These are phyloP conservation scores for Stenogyne calaminthoides DNA, from an alignment of 305 asterid genomes.

Conservation along the genomic window DNA sequence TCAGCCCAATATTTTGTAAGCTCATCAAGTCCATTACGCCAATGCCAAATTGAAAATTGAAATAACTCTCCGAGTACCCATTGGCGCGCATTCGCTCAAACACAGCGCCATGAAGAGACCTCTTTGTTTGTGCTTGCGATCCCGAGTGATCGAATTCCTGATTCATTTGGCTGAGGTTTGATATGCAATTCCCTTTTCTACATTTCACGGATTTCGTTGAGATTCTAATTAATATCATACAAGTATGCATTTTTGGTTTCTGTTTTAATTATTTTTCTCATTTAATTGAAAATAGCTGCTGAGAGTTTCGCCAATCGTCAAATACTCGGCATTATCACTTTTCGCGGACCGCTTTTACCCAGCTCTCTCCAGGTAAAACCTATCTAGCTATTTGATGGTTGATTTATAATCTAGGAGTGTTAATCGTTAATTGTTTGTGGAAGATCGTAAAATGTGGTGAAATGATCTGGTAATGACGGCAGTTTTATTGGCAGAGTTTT, in stretches of 20 bases:
- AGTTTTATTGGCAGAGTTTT: neutral
- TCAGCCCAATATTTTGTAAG: neutral
- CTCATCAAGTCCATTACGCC: neutral
- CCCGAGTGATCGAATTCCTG: conserved; percentile 60
- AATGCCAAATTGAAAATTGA: neutral
- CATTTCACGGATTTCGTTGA: neutral
- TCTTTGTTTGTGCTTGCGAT: conserved; percentile 51
- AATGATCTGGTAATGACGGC: neutral
- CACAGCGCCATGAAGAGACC: conserved; percentile 42
- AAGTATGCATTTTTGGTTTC: conserved; percentile 5
- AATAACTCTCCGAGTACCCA: neutral
- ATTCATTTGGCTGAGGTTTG: conserved; percentile 54
- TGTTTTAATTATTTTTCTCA: neutral
- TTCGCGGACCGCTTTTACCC: conserved; percentile 85
- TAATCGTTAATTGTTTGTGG: conserved; percentile 9
- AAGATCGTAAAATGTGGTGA: conserved; percentile 9
- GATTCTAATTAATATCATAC: neutral
- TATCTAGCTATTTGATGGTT: neutral
- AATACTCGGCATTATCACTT: conserved; percentile 72
- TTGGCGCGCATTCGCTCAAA: conserved; percentile 23
- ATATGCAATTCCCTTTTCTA: neutral
- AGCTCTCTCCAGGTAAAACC: conserved; percentile 43
- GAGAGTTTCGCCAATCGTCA: conserved; percentile 67
- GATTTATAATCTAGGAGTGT: neutral
- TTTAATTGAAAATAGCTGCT: conserved; percentile 35